These are phyloP conservation scores for Verbascum thapsus DNA, from an alignment of 257 asterid species.

Conservation along the genomic window DNA sequence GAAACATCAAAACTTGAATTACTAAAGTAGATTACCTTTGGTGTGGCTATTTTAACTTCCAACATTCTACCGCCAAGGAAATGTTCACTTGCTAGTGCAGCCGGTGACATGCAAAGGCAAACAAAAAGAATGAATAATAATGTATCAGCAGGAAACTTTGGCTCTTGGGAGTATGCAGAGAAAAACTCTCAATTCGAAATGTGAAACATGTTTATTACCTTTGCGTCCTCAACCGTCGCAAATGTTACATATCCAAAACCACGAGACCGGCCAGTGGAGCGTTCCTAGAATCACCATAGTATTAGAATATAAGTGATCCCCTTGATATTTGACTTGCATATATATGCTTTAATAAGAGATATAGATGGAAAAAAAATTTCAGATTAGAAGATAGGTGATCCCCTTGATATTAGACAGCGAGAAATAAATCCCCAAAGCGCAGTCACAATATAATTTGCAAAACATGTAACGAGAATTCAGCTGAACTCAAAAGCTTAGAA, in stretches of 20 bases:
- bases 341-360: conserved; percentile 16
- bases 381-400: too few relatives aligned
- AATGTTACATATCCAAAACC: conserved; percentile 98
- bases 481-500: too few relatives aligned
- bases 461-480: background rate
- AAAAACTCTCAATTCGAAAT: background rate
- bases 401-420: conserved; percentile 1
- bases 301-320: conserved; percentile 23
- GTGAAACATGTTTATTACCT: conserved; percentile 49
- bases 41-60: conserved; percentile 98
- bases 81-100: conserved; percentile 81
- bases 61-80: conserved; percentile 80
- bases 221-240: conserved; percentile 76
- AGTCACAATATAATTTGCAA: background rate
- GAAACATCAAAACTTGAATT: conserved; percentile 1
- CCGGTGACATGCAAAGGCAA: conserved; percentile 45
- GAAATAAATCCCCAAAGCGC: background rate
- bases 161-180: conserved; percentile 4
- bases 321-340: background rate
- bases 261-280: conserved; percentile 93
- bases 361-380: conserved; percentile 13
- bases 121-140: conserved; percentile 11
- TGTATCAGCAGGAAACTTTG: conserved; percentile 6
- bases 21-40: conserved; percentile 60
- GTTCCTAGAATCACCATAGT: conserved; percentile 64